Evolutionary conservation across 202 grass and related monocot genomes (phyloP), one percentile per base, ranked within the genome.

Genomic region (Eragrostis tef): DNA sequence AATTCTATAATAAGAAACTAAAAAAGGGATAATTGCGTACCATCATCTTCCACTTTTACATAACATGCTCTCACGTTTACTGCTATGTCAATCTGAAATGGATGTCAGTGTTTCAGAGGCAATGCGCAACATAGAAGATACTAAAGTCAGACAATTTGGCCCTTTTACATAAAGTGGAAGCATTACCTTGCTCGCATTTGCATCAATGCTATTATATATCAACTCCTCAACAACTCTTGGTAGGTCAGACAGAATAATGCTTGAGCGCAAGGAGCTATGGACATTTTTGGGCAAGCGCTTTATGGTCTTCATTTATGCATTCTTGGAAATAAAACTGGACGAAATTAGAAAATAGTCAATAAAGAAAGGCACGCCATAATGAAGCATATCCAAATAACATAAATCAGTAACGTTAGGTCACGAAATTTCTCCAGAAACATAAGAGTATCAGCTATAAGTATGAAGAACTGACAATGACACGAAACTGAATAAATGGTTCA

Each of bases 41-140:
- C 95, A 85, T 98, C 90, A 81, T 98, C 95, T 91, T 90, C 87
- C 71, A 98, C 90, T 89, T 98, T 90, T 81, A 94, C 41, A 75
- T 76, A 91, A 88, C 82, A 93, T 56, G 88, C 72, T 86, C 83
- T 88, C 20, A 91, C 73, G 78, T 89, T 94, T 82, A 98, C 56
- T 56, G 64, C 87, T 36, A 94, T 81, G 39, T 87, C 87, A 54
- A 98, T 90, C 95, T 98, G 92, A 84, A 88, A 89, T 70, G 7
- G 15, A 19, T 63, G 84, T 6, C 62, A 74, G 7, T 1, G 11
- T 66, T 70, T 80, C 11, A 44, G 60, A 9, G 39, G n/a, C 25
- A 72, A 39, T 19, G 20, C 49, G 43, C 49, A 41, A 29, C 27
- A 70, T 19, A 57, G 25, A 58, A 81, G 48, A 81, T 29, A 81